Percentiles rank a stretch among this genome's conserved stretches.
Conservation (phyloP, 305 asterid species). For the Solanum aculeatissimum region DNA sequence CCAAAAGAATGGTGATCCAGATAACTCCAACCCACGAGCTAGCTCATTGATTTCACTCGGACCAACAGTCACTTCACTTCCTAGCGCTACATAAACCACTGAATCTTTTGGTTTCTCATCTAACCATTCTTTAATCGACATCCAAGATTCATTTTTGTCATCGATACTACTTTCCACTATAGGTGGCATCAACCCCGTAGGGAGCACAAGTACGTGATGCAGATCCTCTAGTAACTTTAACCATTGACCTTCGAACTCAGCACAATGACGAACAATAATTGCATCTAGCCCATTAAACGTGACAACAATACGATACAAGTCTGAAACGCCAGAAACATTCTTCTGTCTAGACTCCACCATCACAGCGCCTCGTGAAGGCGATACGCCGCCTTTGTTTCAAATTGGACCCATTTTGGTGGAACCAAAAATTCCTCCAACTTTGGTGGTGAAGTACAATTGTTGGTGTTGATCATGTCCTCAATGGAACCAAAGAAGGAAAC, state of each 20-base stretch:
- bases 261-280: background rate
- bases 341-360: background rate
- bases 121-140: constrained; percentile 4
- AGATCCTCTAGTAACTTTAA: background rate
- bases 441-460: constrained; percentile 5
- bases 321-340: constrained; percentile 8
- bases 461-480: constrained; percentile 2
- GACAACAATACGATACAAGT: background rate
- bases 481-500: background rate
- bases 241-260: constrained; percentile 9
- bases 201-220: constrained; percentile 5
- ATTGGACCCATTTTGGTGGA: constrained; percentile 30
- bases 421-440: constrained; percentile 18
- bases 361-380: constrained; percentile 7
- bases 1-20: constrained; percentile 39
- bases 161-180: background rate
- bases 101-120: background rate
- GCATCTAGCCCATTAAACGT: background rate
- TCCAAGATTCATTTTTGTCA: constrained; percentile 7
- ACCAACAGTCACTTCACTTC: constrained; percentile 20
- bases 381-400: background rate
- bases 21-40: constrained; percentile 37
- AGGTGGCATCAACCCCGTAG: constrained; percentile 25
- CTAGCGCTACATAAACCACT: constrained; percentile 23
- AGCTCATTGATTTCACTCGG: constrained; percentile 26